A percentile compares a stretch with the other conserved stretches of the same genome.
phyloP scores from a whole-genome alignment of 352 stramenopile genomes.

The Globisporangium cederbergense region DNA sequence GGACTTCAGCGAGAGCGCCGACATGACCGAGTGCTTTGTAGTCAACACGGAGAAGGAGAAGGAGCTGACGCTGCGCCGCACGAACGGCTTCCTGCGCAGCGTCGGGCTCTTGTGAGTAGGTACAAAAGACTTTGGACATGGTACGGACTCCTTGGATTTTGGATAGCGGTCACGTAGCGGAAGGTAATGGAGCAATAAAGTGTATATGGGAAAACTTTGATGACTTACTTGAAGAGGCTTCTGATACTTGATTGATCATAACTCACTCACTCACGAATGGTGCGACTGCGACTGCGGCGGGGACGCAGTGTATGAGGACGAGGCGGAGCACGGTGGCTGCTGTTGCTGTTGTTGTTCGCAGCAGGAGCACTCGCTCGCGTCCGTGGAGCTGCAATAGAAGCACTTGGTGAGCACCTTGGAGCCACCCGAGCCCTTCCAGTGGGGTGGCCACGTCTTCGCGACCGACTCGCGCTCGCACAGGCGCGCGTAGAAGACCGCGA shows the following conservation, averaged over 20 bases:
- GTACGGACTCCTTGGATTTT: background rate
- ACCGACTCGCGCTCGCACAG: slow-evolving; percentile 68
- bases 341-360: slow-evolving; percentile 10
- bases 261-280: background rate
- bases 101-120: slow-evolving; percentile 19
- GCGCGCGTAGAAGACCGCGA: slow-evolving; percentile 78
- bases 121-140: background rate
- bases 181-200: background rate
- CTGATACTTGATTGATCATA: background rate
- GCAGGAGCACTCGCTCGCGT: slow-evolving; percentile 18
- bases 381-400: slow-evolving; percentile 45
- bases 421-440: slow-evolving; percentile 74
- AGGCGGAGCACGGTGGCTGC: background rate
- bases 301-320: slow-evolving; percentile 6
- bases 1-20: slow-evolving; percentile 29
- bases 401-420: slow-evolving; percentile 81
- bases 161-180: background rate
- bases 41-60: slow-evolving; percentile 75
- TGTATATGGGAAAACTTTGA: background rate
- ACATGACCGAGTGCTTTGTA: slow-evolving; percentile 39
- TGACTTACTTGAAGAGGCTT: background rate
- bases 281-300: background rate
- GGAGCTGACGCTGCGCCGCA: slow-evolving; percentile 52
- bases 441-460: slow-evolving; percentile 78
- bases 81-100: slow-evolving; percentile 58